Evolutionary conservation across 768 basidiomycete genomes (phyloP).

Genomic region (Krasilnikovozyma curviuscula): DNA sequence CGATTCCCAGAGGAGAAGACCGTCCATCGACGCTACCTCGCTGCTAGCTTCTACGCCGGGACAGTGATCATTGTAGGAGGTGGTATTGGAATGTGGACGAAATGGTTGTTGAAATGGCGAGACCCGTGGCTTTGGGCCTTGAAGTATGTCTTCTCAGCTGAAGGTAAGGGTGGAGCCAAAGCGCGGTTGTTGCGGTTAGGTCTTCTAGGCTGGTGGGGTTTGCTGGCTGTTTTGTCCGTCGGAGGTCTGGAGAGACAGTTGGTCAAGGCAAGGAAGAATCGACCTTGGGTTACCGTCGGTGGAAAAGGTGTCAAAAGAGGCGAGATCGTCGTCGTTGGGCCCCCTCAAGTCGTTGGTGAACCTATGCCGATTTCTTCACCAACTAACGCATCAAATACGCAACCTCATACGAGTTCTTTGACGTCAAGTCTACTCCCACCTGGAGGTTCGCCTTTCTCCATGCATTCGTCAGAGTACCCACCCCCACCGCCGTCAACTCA

Average conservation of each 20-base stretch:
- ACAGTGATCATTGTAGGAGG: constrained; percentile 57
- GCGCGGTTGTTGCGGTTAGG: constrained; percentile 52
- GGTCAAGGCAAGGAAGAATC: constrained; percentile 50
- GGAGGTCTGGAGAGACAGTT: constrained; percentile 89
- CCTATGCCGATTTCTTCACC: no score
- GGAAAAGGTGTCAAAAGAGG: no score
- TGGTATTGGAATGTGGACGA: constrained; percentile 78
- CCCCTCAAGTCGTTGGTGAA: no score
- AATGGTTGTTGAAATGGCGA: constrained; percentile 55
- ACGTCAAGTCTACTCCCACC: no score
- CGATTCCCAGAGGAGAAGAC: constrained; percentile 65
- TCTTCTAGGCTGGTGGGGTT: constrained; percentile 68
- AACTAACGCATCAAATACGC: no score
- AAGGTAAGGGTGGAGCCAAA: constrained; percentile 12
- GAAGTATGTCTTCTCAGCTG: constrained; percentile 13
- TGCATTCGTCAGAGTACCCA: no score
- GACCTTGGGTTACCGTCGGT: constrained; percentile 24
- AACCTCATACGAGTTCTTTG: no score
- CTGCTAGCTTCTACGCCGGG: constrained; percentile 64
- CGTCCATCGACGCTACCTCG: constrained; percentile 60
- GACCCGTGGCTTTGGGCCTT: constrained; percentile 78
- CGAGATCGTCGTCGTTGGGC: no score
- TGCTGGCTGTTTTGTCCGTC: constrained; percentile 60
- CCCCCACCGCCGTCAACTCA: no score
- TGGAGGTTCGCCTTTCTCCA: no score